These are phyloP conservation scores for Candida manassasensis DNA, from an alignment of 805 yeast genomes.

Conservation along the genomic window DNA sequence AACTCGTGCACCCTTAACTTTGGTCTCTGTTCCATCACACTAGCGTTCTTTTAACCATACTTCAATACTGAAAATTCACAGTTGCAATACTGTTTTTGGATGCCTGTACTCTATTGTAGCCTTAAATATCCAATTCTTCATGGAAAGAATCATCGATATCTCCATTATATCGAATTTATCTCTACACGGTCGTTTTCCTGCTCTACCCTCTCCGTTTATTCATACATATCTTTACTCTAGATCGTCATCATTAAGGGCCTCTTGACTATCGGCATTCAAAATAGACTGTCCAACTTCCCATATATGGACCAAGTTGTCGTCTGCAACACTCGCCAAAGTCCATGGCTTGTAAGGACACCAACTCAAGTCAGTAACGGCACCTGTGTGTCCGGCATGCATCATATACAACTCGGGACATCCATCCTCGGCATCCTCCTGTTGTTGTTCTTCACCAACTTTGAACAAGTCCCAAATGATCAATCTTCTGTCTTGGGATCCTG, in stretches of 20 bases:
- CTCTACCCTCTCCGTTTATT: too few species aligned
- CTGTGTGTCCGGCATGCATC: constrained; percentile 93
- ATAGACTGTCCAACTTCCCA: constrained; percentile 46
- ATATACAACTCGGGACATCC: constrained; percentile 84
- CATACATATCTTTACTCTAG: constrained; percentile 20
- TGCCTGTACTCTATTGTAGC: too few species aligned
- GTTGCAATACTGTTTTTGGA: too few species aligned
- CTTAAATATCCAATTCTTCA: too few species aligned
- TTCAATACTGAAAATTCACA: too few species aligned
- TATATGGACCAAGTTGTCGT: constrained; percentile 56
- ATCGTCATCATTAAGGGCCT: constrained; percentile 11
- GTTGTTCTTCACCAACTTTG: constrained; percentile 79
- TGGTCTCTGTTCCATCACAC: too few species aligned
- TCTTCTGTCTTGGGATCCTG: constrained; percentile 74
- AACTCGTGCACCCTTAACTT: too few species aligned
- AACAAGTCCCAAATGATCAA: constrained; percentile 77
- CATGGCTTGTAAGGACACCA: constrained; percentile 73
- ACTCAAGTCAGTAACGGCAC: constrained; percentile 66
- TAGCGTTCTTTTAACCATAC: too few species aligned
- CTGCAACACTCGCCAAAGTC: constrained; percentile 64
- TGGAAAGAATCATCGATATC: too few species aligned
- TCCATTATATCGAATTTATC: too few species aligned
- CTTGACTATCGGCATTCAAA: constrained; percentile 11
- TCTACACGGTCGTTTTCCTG: too few species aligned
- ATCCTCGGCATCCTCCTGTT: constrained; percentile 83